Conservation (phyloP, 2,329 filamentous ascomycete species). For the Fusarium palustre region DNA sequence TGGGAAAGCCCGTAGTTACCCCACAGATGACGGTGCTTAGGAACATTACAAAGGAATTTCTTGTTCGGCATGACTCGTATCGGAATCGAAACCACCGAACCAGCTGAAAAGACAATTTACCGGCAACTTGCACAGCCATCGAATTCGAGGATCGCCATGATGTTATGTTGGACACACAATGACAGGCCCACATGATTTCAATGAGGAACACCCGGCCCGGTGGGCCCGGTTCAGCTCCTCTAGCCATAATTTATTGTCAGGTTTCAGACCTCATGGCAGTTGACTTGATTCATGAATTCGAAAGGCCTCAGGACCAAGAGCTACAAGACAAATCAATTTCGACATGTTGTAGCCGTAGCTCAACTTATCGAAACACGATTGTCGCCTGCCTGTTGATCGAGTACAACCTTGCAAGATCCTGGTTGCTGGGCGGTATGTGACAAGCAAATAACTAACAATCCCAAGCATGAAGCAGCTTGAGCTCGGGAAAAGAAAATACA, state of each 20-base stretch:
- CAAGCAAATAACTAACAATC: not conserved
- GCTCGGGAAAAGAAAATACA: not conserved
- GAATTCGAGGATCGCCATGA: constrained; percentile 11
- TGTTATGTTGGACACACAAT: not conserved
- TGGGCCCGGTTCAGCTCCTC: constrained; percentile 32
- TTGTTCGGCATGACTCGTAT: constrained; percentile 19
- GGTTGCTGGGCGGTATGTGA: not conserved
- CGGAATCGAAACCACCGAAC: constrained; percentile 1
- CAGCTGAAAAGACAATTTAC: constrained; percentile 11
- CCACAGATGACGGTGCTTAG: not conserved
- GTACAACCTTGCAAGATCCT: not conserved
- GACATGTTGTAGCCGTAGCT: not conserved
- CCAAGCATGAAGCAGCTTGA: not conserved
- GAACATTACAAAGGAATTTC: not conserved
- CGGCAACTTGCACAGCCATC: not conserved
- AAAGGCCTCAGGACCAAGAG: not conserved
- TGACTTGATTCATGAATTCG: not conserved
- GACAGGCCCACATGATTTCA: not conserved
- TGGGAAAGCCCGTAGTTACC: constrained; percentile 9
- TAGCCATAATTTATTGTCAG: not conserved
- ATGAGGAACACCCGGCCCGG: constrained; percentile 1
- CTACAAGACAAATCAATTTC: not conserved
- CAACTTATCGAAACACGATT: constrained; percentile 2
- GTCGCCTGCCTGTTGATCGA: not conserved
- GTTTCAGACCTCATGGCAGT: constrained; percentile 7